These are phyloP conservation scores for Petunia hybrid DNA, from an alignment of 305 asterid species.

Conservation along the genomic window DNA sequence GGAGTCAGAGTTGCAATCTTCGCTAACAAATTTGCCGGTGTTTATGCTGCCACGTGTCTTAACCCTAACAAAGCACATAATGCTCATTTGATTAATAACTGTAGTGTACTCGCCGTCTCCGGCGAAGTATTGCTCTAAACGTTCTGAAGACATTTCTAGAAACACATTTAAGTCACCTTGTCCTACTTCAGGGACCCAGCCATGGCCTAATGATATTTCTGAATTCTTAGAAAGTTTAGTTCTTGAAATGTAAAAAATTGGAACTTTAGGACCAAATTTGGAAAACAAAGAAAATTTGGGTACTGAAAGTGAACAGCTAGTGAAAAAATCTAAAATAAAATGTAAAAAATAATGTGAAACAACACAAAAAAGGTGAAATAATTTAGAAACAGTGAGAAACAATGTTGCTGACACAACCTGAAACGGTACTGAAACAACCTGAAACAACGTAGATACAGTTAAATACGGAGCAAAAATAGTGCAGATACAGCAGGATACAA, in stretches of 20 bases:
- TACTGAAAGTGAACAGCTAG: neutral
- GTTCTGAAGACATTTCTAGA: conserved; percentile 66
- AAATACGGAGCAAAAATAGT: too few species aligned
- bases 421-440: too few species aligned
- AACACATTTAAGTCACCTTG: conserved; percentile 80
- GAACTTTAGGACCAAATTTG: neutral
- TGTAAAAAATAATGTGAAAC: too few species aligned
- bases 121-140: conserved; percentile 63
- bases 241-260: conserved; percentile 62
- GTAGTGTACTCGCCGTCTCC: conserved; percentile 81
- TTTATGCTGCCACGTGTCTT: conserved; percentile 84
- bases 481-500: too few species aligned
- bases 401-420: too few species aligned
- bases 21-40: conserved; percentile 87
- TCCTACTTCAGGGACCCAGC: conserved; percentile 76
- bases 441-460: too few species aligned
- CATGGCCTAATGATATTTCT: conserved; percentile 77
- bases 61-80: conserved; percentile 64
- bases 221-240: conserved; percentile 64
- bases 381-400: too few species aligned
- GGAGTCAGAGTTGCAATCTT: conserved; percentile 87
- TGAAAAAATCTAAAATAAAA: too few species aligned
- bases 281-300: neutral
- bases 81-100: conserved; percentile 75
- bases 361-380: too few species aligned